Evolutionary conservation across 371 early-diverging fungal genomes (phyloP), one percentile per base, ranked within the genome.

Genomic region (Synchytrium microbalum): DNA sequence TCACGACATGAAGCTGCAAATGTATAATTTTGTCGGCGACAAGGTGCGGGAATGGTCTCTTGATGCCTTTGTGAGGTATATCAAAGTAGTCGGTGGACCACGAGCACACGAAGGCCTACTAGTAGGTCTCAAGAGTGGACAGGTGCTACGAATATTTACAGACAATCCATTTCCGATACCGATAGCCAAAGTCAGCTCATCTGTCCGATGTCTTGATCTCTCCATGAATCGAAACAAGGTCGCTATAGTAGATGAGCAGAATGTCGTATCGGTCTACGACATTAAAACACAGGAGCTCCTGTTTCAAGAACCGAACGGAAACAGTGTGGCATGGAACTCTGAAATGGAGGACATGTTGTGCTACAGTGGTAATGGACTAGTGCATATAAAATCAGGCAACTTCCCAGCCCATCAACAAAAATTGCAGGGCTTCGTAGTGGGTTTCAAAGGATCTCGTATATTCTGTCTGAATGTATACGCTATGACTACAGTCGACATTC

Each of bases 351-450:
- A 77, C 61, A 71, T 79, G 64, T 59, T 81, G 0, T 81, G 83
- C 64, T 78, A 72, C 62, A 78, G 79, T 1, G 76, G 78, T 1
- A 71, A 72, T 38, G 71, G 72, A n/a, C 57, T 70, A 30, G 32
- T 81, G 10, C 72, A 72, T 67, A 70, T 83, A 62, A 80, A 80
- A 64, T 75, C 74, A 3, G 75, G 70, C 29, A 71, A 58, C 46
- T 78, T 78, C 64, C 72, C 71, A 1, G 57, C 76, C 14, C 74
- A 76, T 38, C 74, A 72, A 59, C 79, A 79, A 60, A 70, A 73
- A 69, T 65, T 76, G 72, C 70, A 73, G 32, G 83, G 83, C 1
- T 76, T 80, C 59, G 83, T 79, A 8, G 81, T 83, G 3, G 83
- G 81, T 0, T 79, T 83, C 68, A 76, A 74, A 58, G 83, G 83